Evolutionary conservation across 768 basidiomycete genomes (phyloP).

Genomic region (Hericium erinaceus): DNA sequence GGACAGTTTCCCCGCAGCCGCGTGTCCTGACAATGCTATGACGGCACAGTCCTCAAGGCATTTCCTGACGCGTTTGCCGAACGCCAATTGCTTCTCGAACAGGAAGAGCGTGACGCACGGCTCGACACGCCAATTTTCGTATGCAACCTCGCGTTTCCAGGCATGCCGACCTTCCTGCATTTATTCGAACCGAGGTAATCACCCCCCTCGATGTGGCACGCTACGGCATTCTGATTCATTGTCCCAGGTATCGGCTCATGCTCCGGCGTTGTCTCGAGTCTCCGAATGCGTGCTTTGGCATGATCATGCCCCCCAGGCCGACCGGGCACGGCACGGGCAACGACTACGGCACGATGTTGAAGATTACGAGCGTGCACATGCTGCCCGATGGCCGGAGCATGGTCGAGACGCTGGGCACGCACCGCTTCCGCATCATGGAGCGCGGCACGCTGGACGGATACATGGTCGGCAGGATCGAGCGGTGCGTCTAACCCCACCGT

Average conservation of each 20-base stretch:
- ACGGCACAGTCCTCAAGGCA: conserved; percentile 47
- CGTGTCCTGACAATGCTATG: too few species aligned
- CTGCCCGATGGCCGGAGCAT: conserved; percentile 84
- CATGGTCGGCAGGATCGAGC: conserved; percentile 73
- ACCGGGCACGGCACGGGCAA: conserved; percentile 24
- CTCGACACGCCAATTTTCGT: conserved; percentile 90
- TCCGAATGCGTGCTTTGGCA: conserved; percentile 75
- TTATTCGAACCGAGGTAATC: conserved; percentile 81
- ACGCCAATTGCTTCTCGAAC: conserved; percentile 52
- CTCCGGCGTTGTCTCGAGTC: conserved; percentile 87
- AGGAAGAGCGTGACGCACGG: conserved; percentile 69
- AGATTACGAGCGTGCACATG: conserved; percentile 81
- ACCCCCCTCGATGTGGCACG: neutral
- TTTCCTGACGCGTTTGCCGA: conserved; percentile 62
- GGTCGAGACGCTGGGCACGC: conserved; percentile 63
- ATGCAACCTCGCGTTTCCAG: conserved; percentile 84
- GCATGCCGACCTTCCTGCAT: conserved; percentile 81
- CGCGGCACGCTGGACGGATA: conserved; percentile 84
- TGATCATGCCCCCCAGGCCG: conserved; percentile 67
- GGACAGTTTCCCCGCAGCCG: neutral
- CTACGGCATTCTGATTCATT: too few species aligned
- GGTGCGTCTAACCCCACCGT: conserved; percentile 18
- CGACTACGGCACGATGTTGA: conserved; percentile 91
- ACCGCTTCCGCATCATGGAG: conserved; percentile 82
- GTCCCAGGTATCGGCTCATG: conserved; percentile 79